These are phyloP conservation scores for Myriosclerotinia duriaeana DNA, from an alignment of 2,329 filamentous ascomycete species.

Conservation along the genomic window DNA sequence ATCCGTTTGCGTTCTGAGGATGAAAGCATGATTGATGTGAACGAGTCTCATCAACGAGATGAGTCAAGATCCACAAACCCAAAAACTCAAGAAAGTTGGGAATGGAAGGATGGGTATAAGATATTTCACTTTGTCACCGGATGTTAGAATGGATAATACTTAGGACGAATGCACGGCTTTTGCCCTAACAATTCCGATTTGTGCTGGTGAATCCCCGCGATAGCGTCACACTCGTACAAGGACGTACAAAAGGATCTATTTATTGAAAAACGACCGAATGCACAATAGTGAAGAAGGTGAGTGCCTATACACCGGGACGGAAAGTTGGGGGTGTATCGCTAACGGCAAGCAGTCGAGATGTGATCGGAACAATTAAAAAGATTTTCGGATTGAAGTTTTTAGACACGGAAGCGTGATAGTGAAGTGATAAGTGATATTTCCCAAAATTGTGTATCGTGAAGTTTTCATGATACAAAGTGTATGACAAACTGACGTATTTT, in stretches of 20 bases:
- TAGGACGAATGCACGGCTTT: not conserved
- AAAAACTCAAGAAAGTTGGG: not conserved
- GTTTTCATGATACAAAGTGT: not conserved
- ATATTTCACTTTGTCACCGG: slow-evolving; percentile 1
- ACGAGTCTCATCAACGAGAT: not conserved
- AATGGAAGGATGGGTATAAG: slow-evolving; percentile 1
- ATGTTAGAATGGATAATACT: not conserved
- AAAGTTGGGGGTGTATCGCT: not conserved
- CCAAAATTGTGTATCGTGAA: not conserved
- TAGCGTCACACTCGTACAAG: slow-evolving; percentile 2
- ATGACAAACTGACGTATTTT: slow-evolving; percentile 12
- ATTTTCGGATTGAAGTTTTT: not conserved
- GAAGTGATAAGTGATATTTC: slow-evolving; percentile 1
- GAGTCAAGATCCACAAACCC: not conserved
- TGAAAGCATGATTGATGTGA: slow-evolving; percentile 9
- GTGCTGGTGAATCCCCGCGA: not conserved
- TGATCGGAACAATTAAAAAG: not conserved
- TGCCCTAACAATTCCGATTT: slow-evolving; percentile 4
- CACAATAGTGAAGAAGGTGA: not conserved
- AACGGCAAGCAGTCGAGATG: not conserved
- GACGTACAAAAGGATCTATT: slow-evolving; percentile 7
- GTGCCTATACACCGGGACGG: not conserved
- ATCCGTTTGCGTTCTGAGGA: slow-evolving; percentile 18
- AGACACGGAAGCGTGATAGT: slow-evolving; percentile 2
- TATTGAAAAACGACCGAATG: slow-evolving; percentile 7